Conservation (phyloP, 2,329 filamentous ascomycete species). For the Cordyceps militaris region DNA sequence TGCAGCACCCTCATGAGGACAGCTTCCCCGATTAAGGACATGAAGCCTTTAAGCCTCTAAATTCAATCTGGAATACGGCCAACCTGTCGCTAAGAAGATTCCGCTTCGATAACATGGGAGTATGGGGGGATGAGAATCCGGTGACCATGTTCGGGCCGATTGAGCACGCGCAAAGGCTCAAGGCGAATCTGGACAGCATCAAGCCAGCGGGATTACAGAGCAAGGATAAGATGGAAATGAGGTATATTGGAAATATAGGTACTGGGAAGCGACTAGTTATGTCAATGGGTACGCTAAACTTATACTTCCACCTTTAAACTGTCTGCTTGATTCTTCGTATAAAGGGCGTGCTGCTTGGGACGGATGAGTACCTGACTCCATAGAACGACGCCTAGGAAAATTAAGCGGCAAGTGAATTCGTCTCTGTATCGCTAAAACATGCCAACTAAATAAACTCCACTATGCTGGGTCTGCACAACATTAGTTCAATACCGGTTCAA, state of each 20-base stretch:
- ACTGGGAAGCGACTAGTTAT: constrained; percentile 33
- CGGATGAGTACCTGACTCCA: constrained; percentile 41
- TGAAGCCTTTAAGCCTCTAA: constrained; percentile 30
- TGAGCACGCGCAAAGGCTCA: constrained; percentile 21
- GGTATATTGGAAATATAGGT: constrained; percentile 22
- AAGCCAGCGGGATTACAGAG: constrained; percentile 21
- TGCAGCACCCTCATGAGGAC: constrained; percentile 22
- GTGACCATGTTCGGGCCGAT: constrained; percentile 26
- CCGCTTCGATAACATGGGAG: constrained; percentile 9
- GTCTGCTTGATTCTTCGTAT: constrained; percentile 47
- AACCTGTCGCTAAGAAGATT: constrained; percentile 18
- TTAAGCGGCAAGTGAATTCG: too few relatives aligned
- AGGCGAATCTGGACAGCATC: constrained; percentile 23
- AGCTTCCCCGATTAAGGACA: constrained; percentile 24
- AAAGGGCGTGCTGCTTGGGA: constrained; percentile 51
- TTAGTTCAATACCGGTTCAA: too few relatives aligned
- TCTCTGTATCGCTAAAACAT: background rate
- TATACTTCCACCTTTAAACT: constrained; percentile 53
- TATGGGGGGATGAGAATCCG: constrained; percentile 21
- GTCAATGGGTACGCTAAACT: constrained; percentile 45
- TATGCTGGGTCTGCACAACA: too few relatives aligned
- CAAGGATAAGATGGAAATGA: constrained; percentile 19
- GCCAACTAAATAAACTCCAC: too few relatives aligned
- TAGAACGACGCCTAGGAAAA: background rate
- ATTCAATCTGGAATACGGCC: constrained; percentile 24